These are phyloP conservation scores for Dactylellina cionopaga DNA, from an alignment of 2,329 filamentous ascomycete genomes.

Conservation along the genomic window DNA sequence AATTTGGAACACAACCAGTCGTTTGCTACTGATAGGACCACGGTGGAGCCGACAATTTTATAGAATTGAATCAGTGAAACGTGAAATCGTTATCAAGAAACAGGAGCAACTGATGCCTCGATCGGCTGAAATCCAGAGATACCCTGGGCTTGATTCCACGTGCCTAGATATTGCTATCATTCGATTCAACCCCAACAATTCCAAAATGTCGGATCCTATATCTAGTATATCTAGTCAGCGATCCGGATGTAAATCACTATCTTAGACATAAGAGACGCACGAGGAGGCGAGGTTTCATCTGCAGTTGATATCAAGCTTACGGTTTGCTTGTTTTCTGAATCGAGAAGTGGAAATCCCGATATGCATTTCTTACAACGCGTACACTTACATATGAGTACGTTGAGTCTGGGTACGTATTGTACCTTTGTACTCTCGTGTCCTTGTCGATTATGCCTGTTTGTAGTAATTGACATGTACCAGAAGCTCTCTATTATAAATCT, in stretches of 20 bases:
- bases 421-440: too few relatives aligned
- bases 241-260: background rate
- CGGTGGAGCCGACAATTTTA: conserved; percentile 1
- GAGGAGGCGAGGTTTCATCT: background rate
- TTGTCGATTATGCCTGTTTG: too few relatives aligned
- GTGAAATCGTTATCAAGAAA: conserved; percentile 7
- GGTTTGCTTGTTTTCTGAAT: background rate
- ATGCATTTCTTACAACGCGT: too few relatives aligned
- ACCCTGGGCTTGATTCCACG: background rate
- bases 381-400: too few relatives aligned
- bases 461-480: too few relatives aligned
- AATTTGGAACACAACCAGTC: conserved; percentile 40
- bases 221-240: background rate
- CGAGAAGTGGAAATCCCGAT: background rate
- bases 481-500: too few relatives aligned
- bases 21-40: conserved; percentile 42
- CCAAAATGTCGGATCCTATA: background rate
- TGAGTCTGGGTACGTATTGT: too few relatives aligned
- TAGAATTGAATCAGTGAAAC: background rate
- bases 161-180: background rate
- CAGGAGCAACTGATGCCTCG: background rate
- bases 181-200: background rate
- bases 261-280: background rate
- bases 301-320: background rate
- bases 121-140: background rate